These are phyloP conservation scores for Gliomastix tumulicola DNA, from an alignment of 2,329 filamentous ascomycete genomes.

Conservation along the genomic window DNA sequence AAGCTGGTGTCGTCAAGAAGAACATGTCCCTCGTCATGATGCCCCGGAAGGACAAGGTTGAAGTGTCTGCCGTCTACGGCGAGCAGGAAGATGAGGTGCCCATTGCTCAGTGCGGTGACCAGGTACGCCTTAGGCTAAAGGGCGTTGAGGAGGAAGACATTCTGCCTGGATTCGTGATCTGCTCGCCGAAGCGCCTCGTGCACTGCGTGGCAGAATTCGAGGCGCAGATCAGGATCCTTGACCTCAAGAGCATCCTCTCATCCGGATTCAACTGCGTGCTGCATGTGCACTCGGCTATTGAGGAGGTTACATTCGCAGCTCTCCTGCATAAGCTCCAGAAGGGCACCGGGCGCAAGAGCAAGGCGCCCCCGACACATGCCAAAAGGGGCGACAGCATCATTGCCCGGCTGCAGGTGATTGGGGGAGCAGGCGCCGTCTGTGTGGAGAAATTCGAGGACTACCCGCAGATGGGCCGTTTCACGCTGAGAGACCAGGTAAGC, in stretches of 20 bases:
- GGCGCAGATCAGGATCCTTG: conserved; percentile 91
- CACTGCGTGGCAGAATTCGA: conserved; percentile 88
- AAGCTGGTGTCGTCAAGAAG: conserved; percentile 92
- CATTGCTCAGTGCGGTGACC: conserved; percentile 83
- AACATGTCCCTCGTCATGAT: conserved; percentile 83
- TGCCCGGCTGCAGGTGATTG: conserved; percentile 80
- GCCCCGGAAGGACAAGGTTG: conserved; percentile 81
- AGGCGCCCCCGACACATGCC: conserved; percentile 86
- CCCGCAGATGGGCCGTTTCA: conserved; percentile 87
- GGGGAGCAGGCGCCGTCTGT: conserved; percentile 80
- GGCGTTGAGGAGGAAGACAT: conserved; percentile 98
- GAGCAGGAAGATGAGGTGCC: conserved; percentile 91
- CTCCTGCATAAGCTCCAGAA: conserved; percentile 94
- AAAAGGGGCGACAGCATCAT: conserved; percentile 80
- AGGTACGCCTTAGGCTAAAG: conserved; percentile 84
- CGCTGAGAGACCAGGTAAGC: conserved; percentile 76
- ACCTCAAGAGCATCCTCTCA: conserved; percentile 88
- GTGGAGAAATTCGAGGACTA: conserved; percentile 95
- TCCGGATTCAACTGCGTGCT: conserved; percentile 97
- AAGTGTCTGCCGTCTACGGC: conserved; percentile 81
- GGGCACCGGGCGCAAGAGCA: conserved; percentile 88
- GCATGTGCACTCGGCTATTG: conserved; percentile 94
- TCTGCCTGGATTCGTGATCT: conserved; percentile 89
- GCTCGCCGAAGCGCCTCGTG: conserved; percentile 87
- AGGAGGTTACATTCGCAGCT: conserved; percentile 87